phyloP scores from a whole-genome alignment of 179 eudicot genomes.

The Beta macrorhiza region DNA sequence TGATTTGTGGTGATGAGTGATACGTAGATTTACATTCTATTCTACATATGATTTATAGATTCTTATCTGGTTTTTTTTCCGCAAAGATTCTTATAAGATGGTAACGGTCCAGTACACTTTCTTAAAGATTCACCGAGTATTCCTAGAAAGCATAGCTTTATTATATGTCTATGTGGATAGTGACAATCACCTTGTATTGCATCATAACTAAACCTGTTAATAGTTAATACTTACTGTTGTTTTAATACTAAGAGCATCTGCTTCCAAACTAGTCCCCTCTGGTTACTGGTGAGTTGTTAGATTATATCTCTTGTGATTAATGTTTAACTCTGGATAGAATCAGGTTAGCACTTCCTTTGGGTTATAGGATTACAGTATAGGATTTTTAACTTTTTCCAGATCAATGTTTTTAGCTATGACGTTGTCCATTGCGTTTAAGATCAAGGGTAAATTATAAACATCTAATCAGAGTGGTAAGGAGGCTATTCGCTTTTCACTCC shows the following conservation, averaged over 20 bases:
- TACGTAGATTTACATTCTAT: not conserved
- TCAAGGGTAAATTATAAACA: not conserved
- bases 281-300: not conserved
- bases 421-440: not conserved
- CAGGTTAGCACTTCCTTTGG: not conserved
- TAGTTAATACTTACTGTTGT: not conserved
- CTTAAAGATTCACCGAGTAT: not conserved
- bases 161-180: not conserved
- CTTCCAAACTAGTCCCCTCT: not conserved
- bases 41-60: too few species aligned
- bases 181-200: not conserved
- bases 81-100: too few species aligned
- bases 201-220: not conserved
- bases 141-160: not conserved
- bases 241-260: not conserved
- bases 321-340: not conserved
- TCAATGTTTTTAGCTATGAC: not conserved
- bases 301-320: not conserved
- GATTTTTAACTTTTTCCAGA: not conserved
- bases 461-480: not conserved
- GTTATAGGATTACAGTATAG: not conserved
- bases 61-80: too few species aligned
- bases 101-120: not conserved
- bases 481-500: not conserved
- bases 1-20: conserved; percentile 3